phyloP scores from a whole-genome alignment of 129 eudicot genomes.

The Helianthus tuberosus region DNA sequence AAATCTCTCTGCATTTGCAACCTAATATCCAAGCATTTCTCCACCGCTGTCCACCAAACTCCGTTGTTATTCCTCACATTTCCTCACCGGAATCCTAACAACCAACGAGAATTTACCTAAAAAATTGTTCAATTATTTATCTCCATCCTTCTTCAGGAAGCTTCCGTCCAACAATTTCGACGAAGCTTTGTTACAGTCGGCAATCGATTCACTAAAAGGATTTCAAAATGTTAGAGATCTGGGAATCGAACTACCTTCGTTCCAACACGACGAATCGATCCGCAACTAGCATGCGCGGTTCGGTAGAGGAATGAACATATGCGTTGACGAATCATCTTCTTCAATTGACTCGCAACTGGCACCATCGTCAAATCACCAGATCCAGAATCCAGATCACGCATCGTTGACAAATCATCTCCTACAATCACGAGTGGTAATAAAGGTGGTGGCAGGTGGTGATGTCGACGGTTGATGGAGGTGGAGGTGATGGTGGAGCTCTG shows the following conservation, averaged over 20 bases:
- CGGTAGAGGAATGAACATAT: conserved; percentile 10
- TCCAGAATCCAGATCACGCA: not conserved
- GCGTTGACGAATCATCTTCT: conserved; percentile 17
- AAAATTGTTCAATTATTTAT: conserved; percentile 19
- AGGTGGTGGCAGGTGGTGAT: too few species aligned
- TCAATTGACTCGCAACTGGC: not conserved
- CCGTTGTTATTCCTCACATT: conserved; percentile 25
- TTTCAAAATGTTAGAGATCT: conserved; percentile 8
- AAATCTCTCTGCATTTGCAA: conserved; percentile 33
- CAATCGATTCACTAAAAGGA: conserved; percentile 11
- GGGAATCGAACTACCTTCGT: conserved; percentile 26
- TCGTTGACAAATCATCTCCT: conserved; percentile 25
- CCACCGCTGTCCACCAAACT: conserved; percentile 17
- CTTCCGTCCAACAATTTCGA: conserved; percentile 16
- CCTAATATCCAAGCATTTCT: conserved; percentile 38
- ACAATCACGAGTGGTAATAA: not conserved
- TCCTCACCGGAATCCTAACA: conserved; percentile 23
- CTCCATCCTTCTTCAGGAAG: conserved; percentile 14
- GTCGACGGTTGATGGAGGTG: too few species aligned
- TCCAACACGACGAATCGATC: conserved; percentile 28
- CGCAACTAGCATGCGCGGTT: conserved; percentile 32
- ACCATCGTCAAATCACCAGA: conserved; percentile 8
- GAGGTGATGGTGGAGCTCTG: too few species aligned
- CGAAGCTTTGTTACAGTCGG: conserved; percentile 22
- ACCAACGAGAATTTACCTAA: conserved; percentile 16